Base-by-base conservation (phyloP, 352 stramenopile species). In the Bremia lactucae region DNA sequence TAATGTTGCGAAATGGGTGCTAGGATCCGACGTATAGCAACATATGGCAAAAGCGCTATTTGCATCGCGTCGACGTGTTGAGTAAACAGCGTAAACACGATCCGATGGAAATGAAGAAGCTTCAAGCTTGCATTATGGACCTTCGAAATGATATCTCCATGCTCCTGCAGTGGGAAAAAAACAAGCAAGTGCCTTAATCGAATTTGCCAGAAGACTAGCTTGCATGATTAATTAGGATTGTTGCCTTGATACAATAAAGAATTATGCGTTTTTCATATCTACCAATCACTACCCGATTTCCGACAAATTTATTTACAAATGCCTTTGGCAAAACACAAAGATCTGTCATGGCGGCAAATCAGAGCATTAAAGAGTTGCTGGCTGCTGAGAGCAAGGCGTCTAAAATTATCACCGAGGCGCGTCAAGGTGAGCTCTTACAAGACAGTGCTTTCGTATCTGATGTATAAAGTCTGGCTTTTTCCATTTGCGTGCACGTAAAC, bases 331-430 rank as follows among this genome's bases (percentile, higher is more conserved):
- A n/a, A n/a, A n/a, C n/a, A n/a, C n/a, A 59, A 53, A 55, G 43
- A 59, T 49, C 49, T 31, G 42, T 49, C 2, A 92, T 92, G 79
- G 73, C 79, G 31, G 70, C 70, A 51, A 87, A 92, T 59, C 71
- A 88, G 55, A 88, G 79, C 56, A 92, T 89, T 50, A 87, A 94
- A 63, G 82, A 94, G 73, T 72, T 94, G 25, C 88, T 91, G 68
- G 75, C 79, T 36, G 82, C 82, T 44, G 82, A 94, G 71, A 87
- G 71, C 36, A 94, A 91, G 69, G 79, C 82, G n/a, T 90, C 77
- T 47, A 85, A 89, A 56, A 87, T 94, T 63, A 88, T 94, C 42
- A 87, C 72, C 48, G 82, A 94, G 53, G 79, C 82, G 18, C 72
- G 79, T 18, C 71, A 87, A 71, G 80, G 78, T 88, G 7, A 3